Conservation (phyloP, 441 rosid genomes). For the Rhodomyrtus psidioides region DNA sequence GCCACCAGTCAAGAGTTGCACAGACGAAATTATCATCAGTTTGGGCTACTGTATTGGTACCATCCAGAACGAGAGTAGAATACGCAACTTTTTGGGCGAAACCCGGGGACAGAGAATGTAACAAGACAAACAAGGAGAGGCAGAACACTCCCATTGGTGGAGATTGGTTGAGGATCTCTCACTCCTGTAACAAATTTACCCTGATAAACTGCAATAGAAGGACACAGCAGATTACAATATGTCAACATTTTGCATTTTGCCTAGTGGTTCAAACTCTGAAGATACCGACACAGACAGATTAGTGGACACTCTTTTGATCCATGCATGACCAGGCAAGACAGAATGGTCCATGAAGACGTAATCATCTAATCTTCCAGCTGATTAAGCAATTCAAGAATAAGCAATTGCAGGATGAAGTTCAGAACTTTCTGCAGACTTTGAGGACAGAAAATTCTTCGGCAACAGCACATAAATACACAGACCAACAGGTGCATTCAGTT, state of each 20-base stretch:
- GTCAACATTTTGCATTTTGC: not conserved
- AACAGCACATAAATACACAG: not conserved
- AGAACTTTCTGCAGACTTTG: not conserved
- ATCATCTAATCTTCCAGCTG: not conserved
- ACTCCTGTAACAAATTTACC: not conserved
- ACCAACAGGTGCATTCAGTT: not conserved
- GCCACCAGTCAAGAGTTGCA: slow-evolving; percentile 18
- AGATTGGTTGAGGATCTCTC: not conserved
- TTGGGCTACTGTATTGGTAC: not conserved
- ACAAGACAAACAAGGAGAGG: not conserved
- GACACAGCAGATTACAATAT: not conserved
- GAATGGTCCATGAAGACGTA: not conserved
- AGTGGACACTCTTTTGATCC: not conserved
- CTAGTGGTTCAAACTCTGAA: not conserved
- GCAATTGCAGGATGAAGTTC: not conserved
- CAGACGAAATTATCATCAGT: slow-evolving; percentile 10
- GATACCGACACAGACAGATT: not conserved
- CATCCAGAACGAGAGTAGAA: not conserved
- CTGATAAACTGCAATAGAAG: not conserved
- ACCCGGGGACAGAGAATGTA: not conserved
- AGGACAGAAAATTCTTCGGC: not conserved
- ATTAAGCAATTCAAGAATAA: not conserved
- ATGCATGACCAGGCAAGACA: not conserved
- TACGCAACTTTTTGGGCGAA: not conserved
- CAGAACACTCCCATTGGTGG: slow-evolving; percentile 8